A percentile compares a stretch with the other conserved stretches of the same genome.
These are phyloP conservation scores for Zygnema circumcarinatum DNA, from an alignment of 139 green algal genomes.

Conservation along the genomic window DNA sequence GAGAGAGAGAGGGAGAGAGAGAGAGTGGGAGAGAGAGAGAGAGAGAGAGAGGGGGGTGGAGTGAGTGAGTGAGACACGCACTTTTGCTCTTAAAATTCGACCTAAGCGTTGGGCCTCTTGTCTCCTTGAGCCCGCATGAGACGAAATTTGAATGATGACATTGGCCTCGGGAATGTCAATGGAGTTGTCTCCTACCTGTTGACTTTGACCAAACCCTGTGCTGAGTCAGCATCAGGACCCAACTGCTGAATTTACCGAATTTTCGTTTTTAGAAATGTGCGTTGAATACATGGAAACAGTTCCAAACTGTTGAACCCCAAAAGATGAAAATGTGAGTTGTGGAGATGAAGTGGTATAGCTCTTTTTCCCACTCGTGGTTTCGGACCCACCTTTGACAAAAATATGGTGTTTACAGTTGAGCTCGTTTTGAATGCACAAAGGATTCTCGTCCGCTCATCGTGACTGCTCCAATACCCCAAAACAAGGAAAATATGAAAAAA, in stretches of 20 bases:
- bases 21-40: not conserved
- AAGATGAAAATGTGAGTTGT: too few species aligned
- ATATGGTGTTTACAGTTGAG: slow-evolving; percentile 93
- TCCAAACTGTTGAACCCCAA: too few species aligned
- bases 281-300: too few species aligned
- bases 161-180: slow-evolving; percentile 99
- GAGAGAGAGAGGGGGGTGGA: not conserved
- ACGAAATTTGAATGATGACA: slow-evolving; percentile 97
- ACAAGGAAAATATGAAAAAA: not conserved
- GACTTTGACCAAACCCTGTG: not conserved
- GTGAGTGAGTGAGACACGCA: not conserved
- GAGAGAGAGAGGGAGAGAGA: not conserved
- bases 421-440: slow-evolving; percentile 93
- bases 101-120: slow-evolving; percentile 97
- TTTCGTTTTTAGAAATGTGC: too few species aligned
- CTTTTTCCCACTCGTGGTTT: too few species aligned
- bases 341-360: too few species aligned
- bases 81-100: slow-evolving; percentile 94
- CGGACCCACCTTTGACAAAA: slow-evolving; percentile 99
- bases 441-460: slow-evolving; percentile 87
- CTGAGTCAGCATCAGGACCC: too few species aligned
- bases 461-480: slow-evolving; percentile 11
- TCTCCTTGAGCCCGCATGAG: slow-evolving; percentile 86
- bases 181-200: slow-evolving; percentile 95
- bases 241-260: not conserved